These are phyloP conservation scores for Cladosporium oxysporum DNA, from an alignment of 2,329 filamentous ascomycete species.

Conservation along the genomic window DNA sequence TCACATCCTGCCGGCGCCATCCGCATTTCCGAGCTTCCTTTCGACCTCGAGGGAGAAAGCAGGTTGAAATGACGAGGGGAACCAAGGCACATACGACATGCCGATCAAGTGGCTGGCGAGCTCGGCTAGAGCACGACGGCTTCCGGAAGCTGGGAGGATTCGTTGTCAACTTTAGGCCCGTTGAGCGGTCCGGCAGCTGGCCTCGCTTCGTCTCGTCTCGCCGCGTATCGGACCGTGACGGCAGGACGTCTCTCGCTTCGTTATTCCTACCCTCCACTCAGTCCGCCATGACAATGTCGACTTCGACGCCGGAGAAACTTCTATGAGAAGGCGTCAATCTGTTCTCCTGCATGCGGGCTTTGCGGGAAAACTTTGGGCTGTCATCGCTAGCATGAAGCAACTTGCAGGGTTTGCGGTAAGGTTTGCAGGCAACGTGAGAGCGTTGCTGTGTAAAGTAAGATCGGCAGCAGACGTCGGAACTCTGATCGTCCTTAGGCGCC, in stretches of 20 bases:
- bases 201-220: background rate
- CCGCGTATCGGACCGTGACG: slow-evolving; percentile 11
- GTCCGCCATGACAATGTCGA: background rate
- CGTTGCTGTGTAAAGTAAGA: background rate
- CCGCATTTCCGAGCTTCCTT: background rate
- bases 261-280: background rate
- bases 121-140: background rate
- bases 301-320: background rate
- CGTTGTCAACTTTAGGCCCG: background rate
- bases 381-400: background rate
- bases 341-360: background rate
- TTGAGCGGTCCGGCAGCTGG: background rate
- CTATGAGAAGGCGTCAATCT: background rate
- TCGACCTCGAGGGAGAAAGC: background rate
- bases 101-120: background rate
- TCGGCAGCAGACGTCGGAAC: background rate
- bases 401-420: background rate
- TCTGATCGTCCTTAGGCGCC: background rate
- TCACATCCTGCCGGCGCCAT: background rate
- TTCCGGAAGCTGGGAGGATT: background rate
- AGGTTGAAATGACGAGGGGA: background rate
- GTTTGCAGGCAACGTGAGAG: background rate
- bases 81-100: background rate
- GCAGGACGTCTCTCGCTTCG: background rate
- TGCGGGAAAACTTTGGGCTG: background rate